Base-by-base conservation (phyloP, 768 basidiomycete genomes). In the Boletus speciosus region DNA sequence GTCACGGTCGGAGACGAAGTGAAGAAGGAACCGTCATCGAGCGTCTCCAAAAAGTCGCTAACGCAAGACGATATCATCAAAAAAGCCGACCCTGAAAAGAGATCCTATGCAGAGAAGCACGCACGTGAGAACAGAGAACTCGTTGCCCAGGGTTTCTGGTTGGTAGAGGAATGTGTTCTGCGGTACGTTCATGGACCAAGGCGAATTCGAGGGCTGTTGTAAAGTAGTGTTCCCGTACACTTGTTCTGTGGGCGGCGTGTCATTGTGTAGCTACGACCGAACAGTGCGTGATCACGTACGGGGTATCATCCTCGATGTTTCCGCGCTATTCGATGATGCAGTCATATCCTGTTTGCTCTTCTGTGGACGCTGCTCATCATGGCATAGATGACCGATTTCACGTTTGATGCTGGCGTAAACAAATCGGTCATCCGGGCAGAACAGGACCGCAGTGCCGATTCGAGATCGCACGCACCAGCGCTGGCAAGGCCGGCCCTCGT, bases 351-450 rank as follows among this genome's bases (percentile, higher is more conserved):
- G 74, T 56, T 83, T 84, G 16, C 66, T 69, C 64, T 83, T 84
- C 1, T 60, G 55, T 1, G 78, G 77, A 45, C 84, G 78, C 54
- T 82, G 82, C 66, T 95, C 93, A 69, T 96, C 95, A 61, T 92
- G 89, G 65, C 94, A 97, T 14, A 96, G 77, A 73, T 97, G 93
- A 0, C 93, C 91, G 56, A 98, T 98, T 71, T 98, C 95, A 37
- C 96, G 85, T 71, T 98, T 98, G 64, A 98, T 92, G 64, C 94
- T 95, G 62, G 46, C 31, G 25, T 49, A 55, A n/a, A 31, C 19
- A 51, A 38, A 48, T 51, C 52, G 39, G 50, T 51, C 35, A 61
- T 45, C 7, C 8, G 47, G 50, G 49, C 16, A 59, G 43, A 10
- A 31, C 15, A 36, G n/a, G 37, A 14, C 3, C 52, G n/a, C n/a